Evolutionary conservation across 176 grass and related monocot genomes (phyloP).

Genomic region (Tillandsia fasciculata): DNA sequence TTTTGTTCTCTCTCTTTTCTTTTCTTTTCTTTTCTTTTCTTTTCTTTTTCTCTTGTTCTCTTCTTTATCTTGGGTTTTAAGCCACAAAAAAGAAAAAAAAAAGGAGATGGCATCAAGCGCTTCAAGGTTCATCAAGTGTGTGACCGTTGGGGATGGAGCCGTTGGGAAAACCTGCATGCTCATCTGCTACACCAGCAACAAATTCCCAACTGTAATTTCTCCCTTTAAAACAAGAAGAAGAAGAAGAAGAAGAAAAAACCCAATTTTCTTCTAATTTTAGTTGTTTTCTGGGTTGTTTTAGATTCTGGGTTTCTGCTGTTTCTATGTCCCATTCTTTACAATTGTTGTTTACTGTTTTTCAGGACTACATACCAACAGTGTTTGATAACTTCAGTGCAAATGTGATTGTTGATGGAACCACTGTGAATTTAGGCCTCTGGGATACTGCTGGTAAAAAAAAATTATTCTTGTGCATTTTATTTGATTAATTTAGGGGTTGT

Average conservation of each 20-base stretch:
- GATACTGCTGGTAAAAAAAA: slow-evolving; percentile 58
- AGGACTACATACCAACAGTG: slow-evolving; percentile 92
- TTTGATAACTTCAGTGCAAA: slow-evolving; percentile 96
- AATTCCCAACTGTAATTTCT: slow-evolving; percentile 69
- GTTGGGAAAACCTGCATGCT: slow-evolving; percentile 99
- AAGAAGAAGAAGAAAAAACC: too few species aligned
- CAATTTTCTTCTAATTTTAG: background rate
- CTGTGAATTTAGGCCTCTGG: slow-evolving; percentile 91
- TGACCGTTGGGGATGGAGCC: slow-evolving; percentile 95
- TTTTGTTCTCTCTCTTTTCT: slow-evolving; percentile 2
- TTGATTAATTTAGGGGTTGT: background rate
- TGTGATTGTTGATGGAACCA: slow-evolving; percentile 72
- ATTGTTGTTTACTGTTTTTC: background rate
- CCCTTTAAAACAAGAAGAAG: background rate
- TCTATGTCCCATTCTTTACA: too few species aligned
- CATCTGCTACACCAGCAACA: slow-evolving; percentile 97
- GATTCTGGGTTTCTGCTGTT: background rate
- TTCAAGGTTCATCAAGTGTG: slow-evolving; percentile 97
- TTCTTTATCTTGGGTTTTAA: slow-evolving; percentile 16
- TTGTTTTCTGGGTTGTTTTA: background rate
- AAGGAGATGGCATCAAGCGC: slow-evolving; percentile 54
- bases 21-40: slow-evolving; percentile 1
- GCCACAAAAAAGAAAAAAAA: background rate
- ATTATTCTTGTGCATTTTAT: background rate
- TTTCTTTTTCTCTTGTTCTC: background rate